Percentiles rank a stretch among this genome's conserved stretches.
phyloP scores from a whole-genome alignment of 73 alveolate genomes.

The Symbiodinium natans region DNA sequence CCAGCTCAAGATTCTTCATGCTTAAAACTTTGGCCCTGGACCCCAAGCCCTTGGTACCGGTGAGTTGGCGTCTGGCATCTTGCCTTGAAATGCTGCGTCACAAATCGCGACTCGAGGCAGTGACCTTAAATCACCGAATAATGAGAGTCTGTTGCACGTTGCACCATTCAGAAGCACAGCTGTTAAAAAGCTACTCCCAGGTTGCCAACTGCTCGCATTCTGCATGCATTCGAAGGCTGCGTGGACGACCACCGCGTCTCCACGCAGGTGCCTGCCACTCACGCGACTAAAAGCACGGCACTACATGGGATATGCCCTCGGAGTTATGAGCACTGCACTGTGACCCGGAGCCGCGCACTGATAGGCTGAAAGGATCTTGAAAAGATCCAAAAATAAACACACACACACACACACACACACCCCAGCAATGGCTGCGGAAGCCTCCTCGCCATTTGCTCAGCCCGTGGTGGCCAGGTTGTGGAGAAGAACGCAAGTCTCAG shows the following conservation, averaged over 20 bases:
- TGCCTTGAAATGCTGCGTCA: constrained; percentile 53
- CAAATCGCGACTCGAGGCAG: constrained; percentile 66
- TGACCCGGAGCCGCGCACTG: not conserved
- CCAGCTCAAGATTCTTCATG: not conserved
- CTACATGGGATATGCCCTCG: not conserved
- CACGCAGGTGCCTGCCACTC: constrained; percentile 41
- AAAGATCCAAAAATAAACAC: not conserved
- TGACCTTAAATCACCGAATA: not conserved
- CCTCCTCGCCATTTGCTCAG: constrained; percentile 56
- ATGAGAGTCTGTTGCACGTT: not conserved
- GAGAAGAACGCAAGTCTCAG: constrained; percentile 55
- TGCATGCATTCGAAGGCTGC: constrained; percentile 36
- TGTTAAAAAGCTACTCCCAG: not conserved
- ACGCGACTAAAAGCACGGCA: not conserved
- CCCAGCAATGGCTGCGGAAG: too few species aligned
- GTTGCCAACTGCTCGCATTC: constrained; percentile 3
- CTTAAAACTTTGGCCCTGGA: too few species aligned
- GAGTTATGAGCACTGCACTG: too few species aligned
- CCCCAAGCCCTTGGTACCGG: not conserved
- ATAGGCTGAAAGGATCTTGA: not conserved
- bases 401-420: not conserved
- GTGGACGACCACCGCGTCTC: constrained; percentile 28
- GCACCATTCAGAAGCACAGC: too few species aligned
- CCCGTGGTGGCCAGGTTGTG: constrained; percentile 51
- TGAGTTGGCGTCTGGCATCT: not conserved